Conservation (phyloP, 2,329 filamentous ascomycete genomes). For the Berkeleyomyces rouxiae region DNA sequence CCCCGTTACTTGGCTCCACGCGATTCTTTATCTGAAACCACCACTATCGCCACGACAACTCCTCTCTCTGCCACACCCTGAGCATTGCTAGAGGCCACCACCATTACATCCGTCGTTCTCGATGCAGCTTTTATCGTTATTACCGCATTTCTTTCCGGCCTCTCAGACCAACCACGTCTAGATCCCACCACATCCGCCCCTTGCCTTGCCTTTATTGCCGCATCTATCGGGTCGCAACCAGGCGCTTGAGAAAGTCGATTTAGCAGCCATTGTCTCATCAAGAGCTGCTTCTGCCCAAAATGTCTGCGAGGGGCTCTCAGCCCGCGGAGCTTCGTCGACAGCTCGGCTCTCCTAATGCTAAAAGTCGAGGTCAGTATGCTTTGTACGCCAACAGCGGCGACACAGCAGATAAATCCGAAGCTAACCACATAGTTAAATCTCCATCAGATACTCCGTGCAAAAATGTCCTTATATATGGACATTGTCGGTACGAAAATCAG, state of each 20-base stretch:
- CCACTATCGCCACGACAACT: not conserved
- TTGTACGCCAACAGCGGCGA: not conserved
- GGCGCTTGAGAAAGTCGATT: not conserved
- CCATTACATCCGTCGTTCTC: not conserved
- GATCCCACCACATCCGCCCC: not conserved
- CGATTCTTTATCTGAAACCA: not conserved
- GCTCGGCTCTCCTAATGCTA: conserved; percentile 39
- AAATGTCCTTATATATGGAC: conserved; percentile 84
- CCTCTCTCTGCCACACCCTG: not conserved
- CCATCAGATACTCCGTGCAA: conserved; percentile 61
- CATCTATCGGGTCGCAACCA: not conserved
- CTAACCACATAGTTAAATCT: not conserved
- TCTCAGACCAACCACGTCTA: not conserved
- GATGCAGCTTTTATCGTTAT: not conserved
- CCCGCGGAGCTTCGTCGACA: conserved; percentile 33
- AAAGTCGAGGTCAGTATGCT: conserved; percentile 32
- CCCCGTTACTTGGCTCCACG: not conserved
- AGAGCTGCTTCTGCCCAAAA: not conserved
- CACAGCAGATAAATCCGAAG: conserved; percentile 2
- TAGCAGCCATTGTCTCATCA: not conserved
- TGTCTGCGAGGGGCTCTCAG: conserved; percentile 16
- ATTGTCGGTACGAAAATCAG: conserved; percentile 81
- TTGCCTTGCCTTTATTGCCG: not conserved
- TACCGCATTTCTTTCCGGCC: not conserved
- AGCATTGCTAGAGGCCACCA: not conserved